Base-by-base conservation (phyloP, 2,329 filamentous ascomycete genomes). In the Aspergillus aculeatus region DNA sequence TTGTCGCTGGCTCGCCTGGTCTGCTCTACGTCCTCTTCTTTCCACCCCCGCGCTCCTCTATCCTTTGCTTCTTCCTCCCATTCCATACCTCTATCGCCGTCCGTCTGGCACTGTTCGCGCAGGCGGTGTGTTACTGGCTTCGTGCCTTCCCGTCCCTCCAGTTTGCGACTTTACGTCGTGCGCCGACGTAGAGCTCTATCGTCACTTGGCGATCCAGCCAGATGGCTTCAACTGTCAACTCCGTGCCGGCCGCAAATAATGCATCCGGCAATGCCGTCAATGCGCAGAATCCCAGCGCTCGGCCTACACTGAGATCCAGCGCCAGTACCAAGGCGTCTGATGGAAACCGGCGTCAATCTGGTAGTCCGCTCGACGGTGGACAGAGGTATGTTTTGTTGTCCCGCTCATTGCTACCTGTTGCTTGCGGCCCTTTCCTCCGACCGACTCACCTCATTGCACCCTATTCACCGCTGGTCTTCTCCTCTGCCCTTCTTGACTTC, bases 321-420 rank as follows among this genome's bases (percentile, higher is more conserved):
- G 73, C 78, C 62, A 76, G 73, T 65, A 78, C 75, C 62, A 85
- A 84, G 74, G 76, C 75, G 61, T 75, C 81, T 61, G 82, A 85
- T 71, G 76, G 75, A 62, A 76, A 77, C 71, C 82, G 83, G 73
- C 84, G 83, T 74, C 83, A 84, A 69, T 77, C 81, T 65, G 80
- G 76, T 59, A 85, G 82, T 71, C 83, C 84, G 62, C 77, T 81
- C 50, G 83, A 85, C 69, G 79, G 75, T 63, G 77, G 74, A 67
- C 80, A 82, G 71, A 83, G 81, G 84, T 86, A 80, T 75, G 82
- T 75, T 64, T 54, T 61, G 51, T 58, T 62, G 60, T 54, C 56
- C 47, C 48, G 58, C 58, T 53, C 51, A 57, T 54, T 54, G 48
- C 54, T 38, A 51, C 32, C 41, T 59, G 48, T 58, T 57, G 54